Conservation (phyloP, 1,139 yeast genomes). For the Protomyces inundatus region DNA sequence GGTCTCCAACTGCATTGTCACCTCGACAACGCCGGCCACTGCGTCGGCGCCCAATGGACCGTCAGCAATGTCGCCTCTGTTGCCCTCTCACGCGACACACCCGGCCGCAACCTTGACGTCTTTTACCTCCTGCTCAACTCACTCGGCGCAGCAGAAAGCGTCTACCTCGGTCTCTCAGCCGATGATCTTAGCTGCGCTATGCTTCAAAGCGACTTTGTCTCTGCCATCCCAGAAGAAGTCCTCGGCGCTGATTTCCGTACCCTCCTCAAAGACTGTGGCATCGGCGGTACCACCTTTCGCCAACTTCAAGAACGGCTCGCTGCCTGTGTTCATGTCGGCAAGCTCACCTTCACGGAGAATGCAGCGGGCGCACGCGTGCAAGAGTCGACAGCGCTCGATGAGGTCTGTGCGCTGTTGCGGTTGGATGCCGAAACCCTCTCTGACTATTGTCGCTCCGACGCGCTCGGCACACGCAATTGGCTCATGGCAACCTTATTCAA, state of each 20-base stretch:
- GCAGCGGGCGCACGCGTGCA: not conserved
- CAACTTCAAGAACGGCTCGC: not conserved
- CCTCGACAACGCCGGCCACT: not conserved
- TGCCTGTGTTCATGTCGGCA: not conserved
- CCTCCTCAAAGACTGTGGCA: not conserved
- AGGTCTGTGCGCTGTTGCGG: not conserved
- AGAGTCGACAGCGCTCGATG: not conserved
- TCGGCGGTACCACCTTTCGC: not conserved
- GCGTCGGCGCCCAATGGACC: not conserved
- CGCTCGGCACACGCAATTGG: not conserved
- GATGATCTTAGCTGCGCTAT: not conserved
- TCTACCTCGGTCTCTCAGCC: not conserved
- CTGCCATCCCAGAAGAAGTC: not conserved
- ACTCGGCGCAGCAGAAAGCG: not conserved
- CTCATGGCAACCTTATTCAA: not conserved
- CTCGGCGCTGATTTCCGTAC: not conserved
- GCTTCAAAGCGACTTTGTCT: not conserved
- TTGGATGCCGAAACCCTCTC: not conserved
- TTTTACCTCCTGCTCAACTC: not conserved
- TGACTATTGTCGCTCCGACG: not conserved
- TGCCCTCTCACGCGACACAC: not conserved
- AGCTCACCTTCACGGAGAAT: not conserved
- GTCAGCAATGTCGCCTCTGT: not conserved
- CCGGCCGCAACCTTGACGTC: not conserved
- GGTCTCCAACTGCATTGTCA: not conserved